Base-by-base conservation (phyloP, 192 early-diverging fungal species). In the Podila horticola region DNA sequence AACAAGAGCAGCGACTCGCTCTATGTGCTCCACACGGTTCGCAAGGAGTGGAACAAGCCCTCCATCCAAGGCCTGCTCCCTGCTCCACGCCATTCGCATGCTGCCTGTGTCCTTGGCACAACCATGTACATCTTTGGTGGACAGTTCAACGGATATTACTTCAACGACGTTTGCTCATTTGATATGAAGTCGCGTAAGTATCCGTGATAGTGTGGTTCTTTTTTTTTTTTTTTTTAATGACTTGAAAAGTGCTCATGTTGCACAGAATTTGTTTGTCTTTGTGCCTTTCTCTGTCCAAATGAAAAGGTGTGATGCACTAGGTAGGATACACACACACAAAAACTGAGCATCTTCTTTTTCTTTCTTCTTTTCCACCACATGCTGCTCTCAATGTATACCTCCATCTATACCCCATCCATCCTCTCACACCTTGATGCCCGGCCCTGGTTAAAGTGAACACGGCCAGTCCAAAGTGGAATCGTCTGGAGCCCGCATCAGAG, bases 111-210 rank as follows among this genome's bases (percentile, higher is more conserved):
- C 6, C 58, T 86, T 20, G 86, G 83, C 20, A 85, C 83, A 15
- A 79, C 69, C n/a, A 81, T 90, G 72, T 90, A 74, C 74, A 75
- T 88, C 62, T 90, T 83, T 77, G 88, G 88, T 59, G 88, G 88
- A 30, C 82, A 85, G 74, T 69, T 75, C 49, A 67, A 83, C 28
- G 79, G 75, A 29, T 74, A 84, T 31, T 86, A 86, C 36, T 77
- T 87, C 17, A 84, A 83, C 51, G 88, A 90, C 24, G 69, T 90
- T 17, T 77, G 82, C 9, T 72, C 65, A 13, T 86, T 90, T 58
- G 86, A 90, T 63, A 74, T 85, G 48, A 87, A 75, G 31, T 71
- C 85, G 30, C 67, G 88, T 87, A 84, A 82, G 84, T 76, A 12
- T 20, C 17, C 4, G 33, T 6, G n/a, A 45, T n/a, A 6, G 11